A percentile compares a stretch with the other conserved stretches of the same genome.
These are phyloP conservation scores for Emmonsiellopsis sp. DNA, from an alignment of 2,329 filamentous ascomycete genomes.

Conservation along the genomic window DNA sequence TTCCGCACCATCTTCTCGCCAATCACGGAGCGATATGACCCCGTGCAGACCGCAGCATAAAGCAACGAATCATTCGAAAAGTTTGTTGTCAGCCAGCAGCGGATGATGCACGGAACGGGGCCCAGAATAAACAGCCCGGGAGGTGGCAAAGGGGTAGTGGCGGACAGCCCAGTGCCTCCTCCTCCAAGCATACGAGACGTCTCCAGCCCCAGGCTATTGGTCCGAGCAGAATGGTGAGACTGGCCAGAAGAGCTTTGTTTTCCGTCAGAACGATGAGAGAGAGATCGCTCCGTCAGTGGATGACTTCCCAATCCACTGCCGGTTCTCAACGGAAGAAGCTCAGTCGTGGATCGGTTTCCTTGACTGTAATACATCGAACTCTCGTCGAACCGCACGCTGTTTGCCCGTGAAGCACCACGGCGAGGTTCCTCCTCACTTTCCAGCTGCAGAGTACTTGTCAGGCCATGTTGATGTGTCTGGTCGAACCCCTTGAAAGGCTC, in stretches of 20 bases:
- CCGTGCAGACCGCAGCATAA: constrained; percentile 87
- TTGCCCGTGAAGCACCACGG: constrained; percentile 81
- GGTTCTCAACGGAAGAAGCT: constrained; percentile 68
- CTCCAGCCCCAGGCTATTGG: constrained; percentile 81
- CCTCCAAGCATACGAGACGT: constrained; percentile 51
- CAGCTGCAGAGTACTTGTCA: constrained; percentile 71
- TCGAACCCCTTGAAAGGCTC: constrained; percentile 88
- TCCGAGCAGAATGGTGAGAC: constrained; percentile 64
- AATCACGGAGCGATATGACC: constrained; percentile 79
- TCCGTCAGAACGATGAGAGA: constrained; percentile 93
- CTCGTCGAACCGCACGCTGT: constrained; percentile 96
- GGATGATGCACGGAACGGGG: constrained; percentile 84
- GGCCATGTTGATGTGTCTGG: constrained; percentile 66
- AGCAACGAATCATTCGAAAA: constrained; percentile 84
- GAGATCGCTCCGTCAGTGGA: constrained; percentile 77
- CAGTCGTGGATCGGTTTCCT: constrained; percentile 69
- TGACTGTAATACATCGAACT: constrained; percentile 87
- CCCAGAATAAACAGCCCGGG: constrained; percentile 79
- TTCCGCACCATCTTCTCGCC: constrained; percentile 65
- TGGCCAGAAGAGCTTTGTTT: constrained; percentile 88
- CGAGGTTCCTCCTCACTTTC: constrained; percentile 79
- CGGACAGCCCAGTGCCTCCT: constrained; percentile 61
- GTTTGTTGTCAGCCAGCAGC: constrained; percentile 86
- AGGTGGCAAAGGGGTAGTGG: constrained; percentile 46
- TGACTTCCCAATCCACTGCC: constrained; percentile 69